Evolutionary conservation across 1,139 yeast species (phyloP), one percentile per base, ranked within the genome.

Genomic region (Candida sp.): DNA sequence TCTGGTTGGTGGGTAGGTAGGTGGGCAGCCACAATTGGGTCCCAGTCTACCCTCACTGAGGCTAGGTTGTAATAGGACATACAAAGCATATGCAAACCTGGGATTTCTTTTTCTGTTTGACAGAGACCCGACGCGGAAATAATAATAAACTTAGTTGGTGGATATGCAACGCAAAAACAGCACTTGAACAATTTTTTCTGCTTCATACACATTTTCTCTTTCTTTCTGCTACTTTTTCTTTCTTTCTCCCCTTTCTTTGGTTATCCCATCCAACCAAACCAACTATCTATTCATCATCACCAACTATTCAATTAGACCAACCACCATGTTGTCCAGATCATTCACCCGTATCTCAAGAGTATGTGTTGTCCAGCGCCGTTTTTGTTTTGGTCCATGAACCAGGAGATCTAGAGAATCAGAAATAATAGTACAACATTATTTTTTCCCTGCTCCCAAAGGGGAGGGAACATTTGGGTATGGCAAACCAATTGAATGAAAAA

Each of bases 271-370:
- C 28, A 8, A 17, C 17, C 17, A 17, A 17, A 17, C 17, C 17
- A 17, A 17, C 30, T 34, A 45, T 22, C 45, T 45, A 43, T 47
- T 37, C 41, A 38, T 34, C 25, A 34, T 7, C 34, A 26, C 42
- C 35, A 17, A 17, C 17, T 17, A 43, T 44, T 32, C 48, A 49
- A 33, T 23, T n/a, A 38, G 42, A 25, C 27, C 42, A 26, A 11
- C 17, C 12, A 46, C 45, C 55, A 73, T 73, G 78, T 73, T 73
- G 66, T 69, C 77, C 54, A 73, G 75, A 71, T 59, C 71, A 57
- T 63, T 76, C 66, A 69, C 70, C 61, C 78, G 80, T 70, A 67
- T 75, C 53, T 64, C 79, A 53, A 76, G 72, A 68, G 80, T 76
- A 75, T 64, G 81, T 76, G 17, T 22, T 11, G 30, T 32, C 4